Base-by-base conservation (phyloP, 2,329 filamentous ascomycete species). In the Zymoseptoria crescenta region DNA sequence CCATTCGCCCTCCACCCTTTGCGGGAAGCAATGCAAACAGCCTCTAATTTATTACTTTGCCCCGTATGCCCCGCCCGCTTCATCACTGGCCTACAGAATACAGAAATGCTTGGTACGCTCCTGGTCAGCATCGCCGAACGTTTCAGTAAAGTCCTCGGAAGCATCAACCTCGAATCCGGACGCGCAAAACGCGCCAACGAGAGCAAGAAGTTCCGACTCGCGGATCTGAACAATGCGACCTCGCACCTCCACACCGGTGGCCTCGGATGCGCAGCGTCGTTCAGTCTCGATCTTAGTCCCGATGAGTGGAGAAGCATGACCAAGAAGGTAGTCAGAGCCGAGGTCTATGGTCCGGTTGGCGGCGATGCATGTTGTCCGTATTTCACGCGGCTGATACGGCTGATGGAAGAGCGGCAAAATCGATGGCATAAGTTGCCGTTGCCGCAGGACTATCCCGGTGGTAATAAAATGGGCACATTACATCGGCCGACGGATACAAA, bases 11-110 rank as follows among this genome's bases (percentile, higher is more conserved):
- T 80, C 4, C 66, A 72, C 10, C 70, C 72, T 1, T 69, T 81
- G 7, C 74, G 75, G 24, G 69, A 69, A 58, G 77, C 77, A 24
- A 74, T 78, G 67, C 63, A 59, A n/a, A 73, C 74, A 1, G 70
- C 76, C 9, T 69, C 70, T 4, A 58, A 66, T 10, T 71, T 79
- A 4, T 65, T 79, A 9, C 57, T 67, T 30, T 81, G 79, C 67
- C 59, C 68, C 3, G 63, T 70, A 51, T 81, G 79, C 59, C 77
- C 77, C 1, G 68, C 64, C 8, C 67, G 73, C n/a, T 69, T 70
- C 56, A 74, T 77, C 60, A 73, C 71, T 13, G 76, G 74, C 0
- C 72, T 77, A 4, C 78, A 80, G 58, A 81, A 80, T 62, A 69
- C 74, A 0, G 73, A 76, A 41, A 69, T 76, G 4, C 64, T 79